phyloP scores from a whole-genome alignment of 257 asterid species.

The Fraxinus quadrangulata region DNA sequence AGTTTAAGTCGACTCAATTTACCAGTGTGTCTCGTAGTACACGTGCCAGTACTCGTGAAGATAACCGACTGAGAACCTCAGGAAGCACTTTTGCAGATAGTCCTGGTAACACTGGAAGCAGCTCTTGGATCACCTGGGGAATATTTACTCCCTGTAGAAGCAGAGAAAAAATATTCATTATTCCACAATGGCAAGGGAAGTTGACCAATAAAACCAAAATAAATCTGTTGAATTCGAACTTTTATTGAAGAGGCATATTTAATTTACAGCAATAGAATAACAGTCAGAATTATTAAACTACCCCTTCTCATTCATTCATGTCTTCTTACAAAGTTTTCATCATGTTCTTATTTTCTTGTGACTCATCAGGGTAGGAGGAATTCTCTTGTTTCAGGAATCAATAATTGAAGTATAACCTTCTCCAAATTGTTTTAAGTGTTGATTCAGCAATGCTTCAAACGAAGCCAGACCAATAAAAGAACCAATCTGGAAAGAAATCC shows the following conservation, averaged over 20 bases:
- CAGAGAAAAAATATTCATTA: constrained; percentile 20
- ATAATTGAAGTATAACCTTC: too few species aligned
- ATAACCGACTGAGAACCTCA: constrained; percentile 71
- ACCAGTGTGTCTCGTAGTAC: constrained; percentile 63
- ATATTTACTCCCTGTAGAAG: constrained; percentile 61
- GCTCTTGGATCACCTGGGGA: constrained; percentile 72
- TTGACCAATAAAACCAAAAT: neutral
- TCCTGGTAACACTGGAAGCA: constrained; percentile 90
- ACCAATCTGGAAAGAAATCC: neutral
- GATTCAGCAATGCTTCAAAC: too few species aligned
- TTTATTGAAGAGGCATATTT: too few species aligned
- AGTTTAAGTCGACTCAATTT: constrained; percentile 26
- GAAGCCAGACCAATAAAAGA: too few species aligned
- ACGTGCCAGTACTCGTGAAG: constrained; percentile 82
- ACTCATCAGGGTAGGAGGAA: too few species aligned
- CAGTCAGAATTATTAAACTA: neutral
- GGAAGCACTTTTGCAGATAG: constrained; percentile 83
- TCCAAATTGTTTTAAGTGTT: too few species aligned
- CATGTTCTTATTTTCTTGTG: too few species aligned
- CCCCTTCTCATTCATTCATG: neutral
- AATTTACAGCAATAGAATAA: neutral
- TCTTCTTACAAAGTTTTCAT: neutral
- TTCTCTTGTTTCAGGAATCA: too few species aligned
- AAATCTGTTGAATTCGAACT: neutral
- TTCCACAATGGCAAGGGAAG: neutral